Evolutionary conservation across 2,329 filamentous ascomycete species (phyloP).

Genomic region (Fusarium hainanense): DNA sequence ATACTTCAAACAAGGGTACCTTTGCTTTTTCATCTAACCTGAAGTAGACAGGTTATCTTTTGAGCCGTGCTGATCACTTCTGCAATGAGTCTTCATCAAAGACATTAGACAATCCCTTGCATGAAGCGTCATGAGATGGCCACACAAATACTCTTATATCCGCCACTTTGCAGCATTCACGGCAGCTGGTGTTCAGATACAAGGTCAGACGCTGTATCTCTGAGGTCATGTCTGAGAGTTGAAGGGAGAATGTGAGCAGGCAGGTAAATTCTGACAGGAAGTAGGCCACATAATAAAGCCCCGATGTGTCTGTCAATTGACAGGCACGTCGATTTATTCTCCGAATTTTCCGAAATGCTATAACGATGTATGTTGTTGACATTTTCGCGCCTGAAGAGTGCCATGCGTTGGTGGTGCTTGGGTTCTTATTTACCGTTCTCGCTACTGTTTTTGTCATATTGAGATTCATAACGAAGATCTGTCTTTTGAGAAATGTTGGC

Average conservation of each 20-base stretch:
- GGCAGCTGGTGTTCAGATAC: background rate
- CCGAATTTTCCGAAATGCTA: background rate
- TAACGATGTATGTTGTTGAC: background rate
- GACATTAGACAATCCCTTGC: background rate
- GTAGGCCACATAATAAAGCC: background rate
- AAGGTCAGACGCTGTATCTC: background rate
- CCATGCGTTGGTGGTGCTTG: background rate
- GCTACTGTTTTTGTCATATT: background rate
- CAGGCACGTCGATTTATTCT: background rate
- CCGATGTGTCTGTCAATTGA: background rate
- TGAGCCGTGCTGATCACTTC: background rate
- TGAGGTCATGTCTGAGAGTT: background rate
- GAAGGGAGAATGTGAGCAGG: background rate
- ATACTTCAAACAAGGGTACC: background rate
- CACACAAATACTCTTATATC: background rate
- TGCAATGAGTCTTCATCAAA: fast-evolving
- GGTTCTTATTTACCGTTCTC: background rate
- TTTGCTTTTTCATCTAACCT: background rate
- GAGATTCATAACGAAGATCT: background rate
- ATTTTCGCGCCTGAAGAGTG: background rate
- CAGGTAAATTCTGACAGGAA: background rate
- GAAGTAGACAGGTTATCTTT: fast-evolving
- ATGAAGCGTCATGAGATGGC: background rate
- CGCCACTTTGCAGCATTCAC: background rate
- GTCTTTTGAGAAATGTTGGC: background rate